Conservation (phyloP, 768 basidiomycete genomes). For the Cyclocybe aegerita region DNA sequence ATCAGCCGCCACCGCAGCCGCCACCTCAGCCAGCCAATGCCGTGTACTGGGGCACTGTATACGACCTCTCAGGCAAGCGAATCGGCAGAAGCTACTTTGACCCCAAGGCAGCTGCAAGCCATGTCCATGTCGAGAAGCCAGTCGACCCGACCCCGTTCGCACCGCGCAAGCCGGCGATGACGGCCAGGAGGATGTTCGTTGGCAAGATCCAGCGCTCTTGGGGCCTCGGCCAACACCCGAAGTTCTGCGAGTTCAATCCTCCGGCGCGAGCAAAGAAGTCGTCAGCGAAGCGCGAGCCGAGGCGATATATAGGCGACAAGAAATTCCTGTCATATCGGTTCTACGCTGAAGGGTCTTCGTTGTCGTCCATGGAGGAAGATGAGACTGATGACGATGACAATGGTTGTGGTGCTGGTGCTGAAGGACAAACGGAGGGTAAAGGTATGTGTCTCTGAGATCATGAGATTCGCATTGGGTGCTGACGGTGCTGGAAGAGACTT, state of each 20-base stretch:
- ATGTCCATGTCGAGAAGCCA: not conserved
- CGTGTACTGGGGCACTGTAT: slow-evolving; percentile 7
- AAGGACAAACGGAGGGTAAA: slow-evolving; percentile 4
- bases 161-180: not conserved
- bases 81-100: not conserved
- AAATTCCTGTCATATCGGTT: not conserved
- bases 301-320: not conserved
- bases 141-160: not conserved
- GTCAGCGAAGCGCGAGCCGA: not conserved
- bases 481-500: not conserved
- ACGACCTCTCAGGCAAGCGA: not conserved
- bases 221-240: slow-evolving; percentile 9
- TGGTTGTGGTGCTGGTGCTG: not conserved
- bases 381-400: not conserved
- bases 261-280: not conserved
- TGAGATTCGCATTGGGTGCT: not conserved
- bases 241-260: slow-evolving; percentile 6
- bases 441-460: not conserved
- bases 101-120: not conserved
- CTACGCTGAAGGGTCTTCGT: not conserved
- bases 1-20: not conserved
- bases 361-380: slow-evolving; percentile 1
- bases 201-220: slow-evolving; percentile 12
- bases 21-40: not conserved
- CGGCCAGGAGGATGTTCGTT: slow-evolving; percentile 8